Conservation (phyloP, 345 rosid species). For the Capsella bursapastoris region DNA sequence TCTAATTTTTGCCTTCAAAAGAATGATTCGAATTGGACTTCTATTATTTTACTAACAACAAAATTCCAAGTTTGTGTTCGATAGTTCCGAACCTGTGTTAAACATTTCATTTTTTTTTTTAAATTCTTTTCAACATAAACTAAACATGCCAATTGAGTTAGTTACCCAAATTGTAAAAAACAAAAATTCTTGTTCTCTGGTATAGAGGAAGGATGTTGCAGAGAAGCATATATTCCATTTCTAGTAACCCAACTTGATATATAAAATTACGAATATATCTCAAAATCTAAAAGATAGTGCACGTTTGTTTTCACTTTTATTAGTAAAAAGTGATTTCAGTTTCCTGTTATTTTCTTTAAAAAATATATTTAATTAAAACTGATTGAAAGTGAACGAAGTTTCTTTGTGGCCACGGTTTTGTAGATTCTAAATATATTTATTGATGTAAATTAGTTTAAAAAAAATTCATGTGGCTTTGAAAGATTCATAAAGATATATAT, state of each 20-base stretch:
- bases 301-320: constrained; percentile 17
- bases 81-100: not conserved
- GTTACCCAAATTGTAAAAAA: constrained; percentile 2
- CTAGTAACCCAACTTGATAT: not conserved
- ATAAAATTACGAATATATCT: not conserved
- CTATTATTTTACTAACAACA: not conserved
- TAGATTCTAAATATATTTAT: not conserved
- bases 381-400: not conserved
- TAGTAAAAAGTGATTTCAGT: not conserved
- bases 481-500: constrained; percentile 28
- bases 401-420: constrained; percentile 34
- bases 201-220: not conserved
- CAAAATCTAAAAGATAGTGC: not conserved
- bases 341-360: not conserved
- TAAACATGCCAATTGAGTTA: not conserved
- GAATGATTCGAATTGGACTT: not conserved
- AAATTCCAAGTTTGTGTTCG: not conserved
- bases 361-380: not conserved
- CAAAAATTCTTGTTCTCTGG: not conserved
- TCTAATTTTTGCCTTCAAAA: not conserved
- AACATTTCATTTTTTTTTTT: not conserved
- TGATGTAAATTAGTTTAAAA: not conserved
- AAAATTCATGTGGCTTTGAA: constrained; percentile 34
- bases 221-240: constrained; percentile 4
- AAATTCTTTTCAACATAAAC: too few species aligned